Evolutionary conservation across 2,329 filamentous ascomycete species (phyloP).

Genomic region (Fusarium torreyae): DNA sequence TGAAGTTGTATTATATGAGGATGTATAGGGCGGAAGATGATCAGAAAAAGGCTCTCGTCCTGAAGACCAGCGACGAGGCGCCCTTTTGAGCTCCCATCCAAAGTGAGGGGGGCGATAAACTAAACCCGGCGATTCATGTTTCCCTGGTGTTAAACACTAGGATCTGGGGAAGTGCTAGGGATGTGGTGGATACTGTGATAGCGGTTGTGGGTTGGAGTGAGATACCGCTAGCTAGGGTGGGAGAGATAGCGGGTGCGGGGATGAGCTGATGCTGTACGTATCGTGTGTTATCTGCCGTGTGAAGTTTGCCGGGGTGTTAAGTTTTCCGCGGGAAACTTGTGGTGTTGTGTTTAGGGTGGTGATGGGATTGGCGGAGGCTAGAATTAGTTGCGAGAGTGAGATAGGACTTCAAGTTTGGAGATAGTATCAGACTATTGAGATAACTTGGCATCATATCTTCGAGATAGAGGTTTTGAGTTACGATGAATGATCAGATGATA

Average conservation of each 20-base stretch:
- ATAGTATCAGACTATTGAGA: constrained; percentile 16
- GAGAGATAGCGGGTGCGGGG: constrained; percentile 22
- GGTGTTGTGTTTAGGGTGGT: neutral
- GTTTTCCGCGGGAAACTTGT: constrained; percentile 40
- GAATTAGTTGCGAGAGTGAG: constrained; percentile 37
- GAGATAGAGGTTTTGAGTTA: constrained; percentile 2
- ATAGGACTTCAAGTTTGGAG: constrained; percentile 34
- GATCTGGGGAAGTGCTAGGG: constrained; percentile 43
- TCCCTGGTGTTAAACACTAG: constrained; percentile 12
- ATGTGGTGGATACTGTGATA: constrained; percentile 43
- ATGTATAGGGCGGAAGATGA: neutral
- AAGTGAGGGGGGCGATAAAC: constrained; percentile 20
- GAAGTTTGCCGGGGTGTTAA: constrained; percentile 8
- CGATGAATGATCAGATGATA: neutral
- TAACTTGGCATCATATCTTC: constrained; percentile 17
- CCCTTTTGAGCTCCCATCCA: constrained; percentile 36
- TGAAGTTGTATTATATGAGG: neutral
- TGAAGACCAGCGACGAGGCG: constrained; percentile 5
- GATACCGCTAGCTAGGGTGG: constrained; percentile 27
- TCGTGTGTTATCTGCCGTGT: constrained; percentile 21
- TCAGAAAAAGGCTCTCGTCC: constrained; percentile 8
- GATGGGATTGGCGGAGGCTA: constrained; percentile 20
- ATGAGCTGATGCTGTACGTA: constrained; percentile 19
- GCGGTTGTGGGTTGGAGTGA: constrained; percentile 3
- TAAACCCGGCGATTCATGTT: constrained; percentile 32